Percentiles rank a stretch among this genome's conserved stretches.
Conservation (phyloP, 2,329 filamentous ascomycete species). For the Beauveria rudraprayagi region DNA sequence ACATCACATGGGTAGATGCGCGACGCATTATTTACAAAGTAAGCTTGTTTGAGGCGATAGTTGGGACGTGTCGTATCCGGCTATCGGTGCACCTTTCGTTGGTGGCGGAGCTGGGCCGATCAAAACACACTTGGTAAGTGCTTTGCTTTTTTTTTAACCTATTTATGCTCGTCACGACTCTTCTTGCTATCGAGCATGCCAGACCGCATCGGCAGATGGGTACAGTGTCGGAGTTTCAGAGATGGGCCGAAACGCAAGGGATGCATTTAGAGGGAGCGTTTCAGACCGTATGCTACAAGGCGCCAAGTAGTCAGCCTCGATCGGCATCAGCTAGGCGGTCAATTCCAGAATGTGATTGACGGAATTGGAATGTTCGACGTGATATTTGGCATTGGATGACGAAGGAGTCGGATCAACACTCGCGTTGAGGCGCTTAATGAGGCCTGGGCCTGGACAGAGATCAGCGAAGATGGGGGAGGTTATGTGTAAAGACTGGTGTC, state of each 20-base stretch:
- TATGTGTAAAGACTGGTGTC: too few relatives aligned
- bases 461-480: too few relatives aligned
- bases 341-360: not conserved
- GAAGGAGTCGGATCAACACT: too few relatives aligned
- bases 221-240: not conserved
- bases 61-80: not conserved
- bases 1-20: not conserved
- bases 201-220: not conserved
- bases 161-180: not conserved
- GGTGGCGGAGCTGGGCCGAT: not conserved
- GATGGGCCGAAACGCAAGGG: slow-evolving; percentile 9
- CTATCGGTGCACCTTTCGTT: not conserved
- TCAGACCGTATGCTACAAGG: not conserved
- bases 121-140: too few relatives aligned
- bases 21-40: not conserved
- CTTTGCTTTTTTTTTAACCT: not conserved
- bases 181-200: not conserved
- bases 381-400: too few relatives aligned
- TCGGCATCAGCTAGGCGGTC: not conserved
- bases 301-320: not conserved
- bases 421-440: too few relatives aligned
- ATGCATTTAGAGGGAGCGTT: not conserved
- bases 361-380: too few relatives aligned
- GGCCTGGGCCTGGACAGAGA: too few relatives aligned
- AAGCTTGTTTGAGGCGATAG: not conserved